phyloP scores from a whole-genome alignment of 306 rosid species.

The Urtica urens region DNA sequence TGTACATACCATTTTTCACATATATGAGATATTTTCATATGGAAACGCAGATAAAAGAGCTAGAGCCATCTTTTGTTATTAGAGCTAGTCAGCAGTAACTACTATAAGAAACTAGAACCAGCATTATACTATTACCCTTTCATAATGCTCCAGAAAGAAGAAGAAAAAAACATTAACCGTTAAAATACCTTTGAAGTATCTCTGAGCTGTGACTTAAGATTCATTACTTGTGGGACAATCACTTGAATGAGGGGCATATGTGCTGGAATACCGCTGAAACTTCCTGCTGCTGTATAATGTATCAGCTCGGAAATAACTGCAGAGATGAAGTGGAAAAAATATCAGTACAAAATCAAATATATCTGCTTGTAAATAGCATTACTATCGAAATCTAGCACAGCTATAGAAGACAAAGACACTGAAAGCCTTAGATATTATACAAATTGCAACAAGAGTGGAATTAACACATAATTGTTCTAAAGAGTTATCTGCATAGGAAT shows the following conservation, averaged over 20 bases:
- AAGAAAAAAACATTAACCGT: no score
- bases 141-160: no score
- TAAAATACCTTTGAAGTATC: slow-evolving; percentile 80
- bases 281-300: slow-evolving; percentile 75
- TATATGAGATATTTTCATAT: no score
- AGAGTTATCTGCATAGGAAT: no score
- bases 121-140: no score
- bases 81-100: slow-evolving; percentile 3
- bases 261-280: slow-evolving; percentile 54
- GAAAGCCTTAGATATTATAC: background rate
- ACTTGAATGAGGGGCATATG: slow-evolving; percentile 92
- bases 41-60: slow-evolving; percentile 7
- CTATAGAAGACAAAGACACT: background rate
- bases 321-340: slow-evolving; percentile 13
- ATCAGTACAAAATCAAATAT: slow-evolving; percentile 5
- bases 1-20: no score
- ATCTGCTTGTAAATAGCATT: background rate
- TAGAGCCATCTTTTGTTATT: background rate
- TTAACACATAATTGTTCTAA: no score
- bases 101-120: slow-evolving; percentile 3
- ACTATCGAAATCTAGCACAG: background rate
- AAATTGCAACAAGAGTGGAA: no score
- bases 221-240: slow-evolving; percentile 92
- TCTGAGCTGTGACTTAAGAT: slow-evolving; percentile 76
- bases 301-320: slow-evolving; percentile 96